phyloP scores from a whole-genome alignment of 139 green algal species.

The Tetradesmus obliquus region DNA sequence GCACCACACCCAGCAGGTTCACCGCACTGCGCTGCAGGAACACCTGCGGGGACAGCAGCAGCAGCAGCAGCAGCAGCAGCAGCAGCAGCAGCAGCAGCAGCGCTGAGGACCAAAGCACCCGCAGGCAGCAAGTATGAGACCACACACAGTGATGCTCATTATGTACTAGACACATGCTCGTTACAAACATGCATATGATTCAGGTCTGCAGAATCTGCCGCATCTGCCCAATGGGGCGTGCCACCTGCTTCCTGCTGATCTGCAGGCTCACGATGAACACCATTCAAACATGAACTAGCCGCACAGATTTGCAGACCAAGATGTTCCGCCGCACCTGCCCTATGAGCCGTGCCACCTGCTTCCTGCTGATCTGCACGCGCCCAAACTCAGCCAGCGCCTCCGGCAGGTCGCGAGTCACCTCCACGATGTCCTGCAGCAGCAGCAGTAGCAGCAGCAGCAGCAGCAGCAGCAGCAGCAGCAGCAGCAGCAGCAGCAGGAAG shows the following conservation, averaged over 20 bases:
- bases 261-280: constrained; percentile 58
- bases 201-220: neutral
- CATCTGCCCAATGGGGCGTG: constrained; percentile 78
- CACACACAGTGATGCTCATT: no score
- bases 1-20: constrained; percentile 76
- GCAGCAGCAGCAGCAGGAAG: neutral
- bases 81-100: neutral
- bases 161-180: no score
- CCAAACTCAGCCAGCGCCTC: constrained; percentile 70
- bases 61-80: neutral
- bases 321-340: constrained; percentile 50
- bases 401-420: constrained; percentile 44
- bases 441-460: neutral
- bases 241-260: constrained; percentile 67
- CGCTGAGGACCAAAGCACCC: neutral
- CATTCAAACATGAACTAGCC: no score
- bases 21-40: constrained; percentile 76
- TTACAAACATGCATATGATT: no score
- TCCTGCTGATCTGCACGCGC: constrained; percentile 54
- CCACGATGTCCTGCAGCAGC: constrained; percentile 40
- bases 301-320: no score
- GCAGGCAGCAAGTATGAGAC: no score
- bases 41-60: constrained; percentile 52
- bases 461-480: no score
- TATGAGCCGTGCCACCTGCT: constrained; percentile 83